Conservation (phyloP, 148 eudicot genomes). For the Rhododendron molle region DNA sequence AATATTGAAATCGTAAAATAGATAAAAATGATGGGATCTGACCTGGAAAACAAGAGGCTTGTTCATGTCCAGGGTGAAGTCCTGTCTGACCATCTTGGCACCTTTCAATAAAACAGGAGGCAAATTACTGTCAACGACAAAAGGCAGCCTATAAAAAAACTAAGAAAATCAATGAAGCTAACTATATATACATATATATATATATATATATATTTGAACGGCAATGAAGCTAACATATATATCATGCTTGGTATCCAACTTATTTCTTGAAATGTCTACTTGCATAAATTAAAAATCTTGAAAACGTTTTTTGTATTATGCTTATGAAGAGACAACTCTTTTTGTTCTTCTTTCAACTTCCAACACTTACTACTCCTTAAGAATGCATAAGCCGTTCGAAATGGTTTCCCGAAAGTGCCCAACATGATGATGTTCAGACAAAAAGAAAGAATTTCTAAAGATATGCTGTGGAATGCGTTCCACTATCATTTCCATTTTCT, state of each 20-base stretch:
- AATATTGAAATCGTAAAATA: background rate
- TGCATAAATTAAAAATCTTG: background rate
- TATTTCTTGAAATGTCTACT: background rate
- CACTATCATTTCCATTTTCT: background rate
- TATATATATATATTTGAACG: too few relatives aligned
- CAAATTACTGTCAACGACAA: background rate
- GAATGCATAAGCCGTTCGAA: background rate
- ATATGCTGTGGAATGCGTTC: background rate
- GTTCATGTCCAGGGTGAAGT: constrained; percentile 62
- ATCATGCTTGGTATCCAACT: background rate
- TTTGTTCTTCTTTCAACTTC: background rate
- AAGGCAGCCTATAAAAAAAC: background rate
- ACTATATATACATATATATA: background rate
- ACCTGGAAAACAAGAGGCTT: constrained; percentile 92
- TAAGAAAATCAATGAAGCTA: background rate
- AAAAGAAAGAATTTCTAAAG: background rate
- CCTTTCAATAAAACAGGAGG: background rate
- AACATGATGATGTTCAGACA: background rate
- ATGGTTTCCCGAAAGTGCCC: background rate
- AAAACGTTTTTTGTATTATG: background rate
- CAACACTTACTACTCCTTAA: background rate
- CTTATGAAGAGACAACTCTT: background rate
- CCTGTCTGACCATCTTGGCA: constrained; percentile 64
- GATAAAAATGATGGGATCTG: background rate
- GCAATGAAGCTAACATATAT: background rate